Conservation (phyloP, 257 asterid genomes). For the Fraxinus cuspidata region DNA sequence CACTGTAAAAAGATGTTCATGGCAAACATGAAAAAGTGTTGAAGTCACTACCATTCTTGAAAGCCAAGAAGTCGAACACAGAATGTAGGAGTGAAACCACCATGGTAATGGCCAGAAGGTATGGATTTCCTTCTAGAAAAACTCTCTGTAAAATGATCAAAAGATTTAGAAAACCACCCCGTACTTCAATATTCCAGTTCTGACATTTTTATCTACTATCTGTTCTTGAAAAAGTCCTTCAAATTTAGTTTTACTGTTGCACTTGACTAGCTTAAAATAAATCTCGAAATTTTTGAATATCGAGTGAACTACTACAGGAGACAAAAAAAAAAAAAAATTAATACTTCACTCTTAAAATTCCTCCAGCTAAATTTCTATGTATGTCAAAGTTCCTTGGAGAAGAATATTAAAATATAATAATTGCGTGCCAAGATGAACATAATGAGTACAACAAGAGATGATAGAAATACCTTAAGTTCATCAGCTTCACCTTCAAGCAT, state of each 20-base stretch:
- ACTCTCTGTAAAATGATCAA: constrained; percentile 70
- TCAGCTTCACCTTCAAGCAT: constrained; percentile 99
- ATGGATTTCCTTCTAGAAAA: constrained; percentile 95
- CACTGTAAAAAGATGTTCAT: constrained; percentile 22
- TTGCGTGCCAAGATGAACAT: neutral
- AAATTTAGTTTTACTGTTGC: neutral
- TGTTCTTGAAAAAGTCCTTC: neutral
- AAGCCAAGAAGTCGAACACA: constrained; percentile 89
- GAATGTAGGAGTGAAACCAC: constrained; percentile 87
- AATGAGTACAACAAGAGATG: neutral
- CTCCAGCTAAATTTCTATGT: neutral
- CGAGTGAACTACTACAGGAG: neutral
- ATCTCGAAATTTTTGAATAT: neutral
- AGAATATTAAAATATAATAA: neutral
- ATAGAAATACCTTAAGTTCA: constrained; percentile 78
- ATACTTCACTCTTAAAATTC: neutral
- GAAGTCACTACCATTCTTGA: constrained; percentile 75
- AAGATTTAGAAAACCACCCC: constrained; percentile 28
- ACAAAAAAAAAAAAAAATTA: neutral
- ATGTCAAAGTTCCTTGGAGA: constrained; percentile 4
- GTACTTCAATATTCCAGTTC: neutral
- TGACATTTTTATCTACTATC: neutral
- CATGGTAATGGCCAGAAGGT: constrained; percentile 85
- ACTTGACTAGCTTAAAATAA: neutral
- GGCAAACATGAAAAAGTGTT: neutral